Evolutionary conservation across 1,139 yeast species (phyloP).

Genomic region (Chernovozyma aurita): DNA sequence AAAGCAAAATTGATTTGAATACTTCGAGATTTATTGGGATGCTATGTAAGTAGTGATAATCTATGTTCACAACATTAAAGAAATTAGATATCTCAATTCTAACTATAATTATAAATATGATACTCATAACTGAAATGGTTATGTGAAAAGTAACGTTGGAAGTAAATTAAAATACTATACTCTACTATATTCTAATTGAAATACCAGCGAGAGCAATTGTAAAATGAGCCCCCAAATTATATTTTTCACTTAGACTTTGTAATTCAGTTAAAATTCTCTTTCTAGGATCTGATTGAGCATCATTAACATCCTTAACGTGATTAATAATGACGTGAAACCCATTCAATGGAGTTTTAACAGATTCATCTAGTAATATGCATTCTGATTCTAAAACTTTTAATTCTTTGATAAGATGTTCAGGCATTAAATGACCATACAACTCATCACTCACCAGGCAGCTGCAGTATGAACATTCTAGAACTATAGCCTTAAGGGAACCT

Average conservation of each 20-base stretch:
- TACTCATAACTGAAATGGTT: too few relatives aligned
- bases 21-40: too few relatives aligned
- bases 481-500: constrained; percentile 42
- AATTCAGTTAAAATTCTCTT: constrained; percentile 44
- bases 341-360: constrained; percentile 26
- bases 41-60: too few relatives aligned
- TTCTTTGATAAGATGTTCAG: constrained; percentile 57
- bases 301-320: constrained; percentile 52
- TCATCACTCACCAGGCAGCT: constrained; percentile 38
- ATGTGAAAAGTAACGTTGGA: too few relatives aligned
- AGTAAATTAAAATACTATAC: too few relatives aligned
- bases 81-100: too few relatives aligned
- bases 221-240: constrained; percentile 38
- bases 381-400: constrained; percentile 32
- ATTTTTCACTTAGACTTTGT: constrained; percentile 30
- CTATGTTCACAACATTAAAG: too few relatives aligned
- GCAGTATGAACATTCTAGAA: constrained; percentile 74
- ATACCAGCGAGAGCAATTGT: constrained; percentile 55
- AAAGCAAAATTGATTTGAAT: too few relatives aligned
- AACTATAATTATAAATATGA: too few relatives aligned
- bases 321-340: constrained; percentile 58
- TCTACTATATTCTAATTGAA: constrained; percentile 13
- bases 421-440: constrained; percentile 78
- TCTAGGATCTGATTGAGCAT: constrained; percentile 47
- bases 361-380: constrained; percentile 12